Percentiles rank a stretch among this genome's conserved stretches.
Conservation (phyloP, 2,329 filamentous ascomycete species). For the Coniochaeta ligniaria region DNA sequence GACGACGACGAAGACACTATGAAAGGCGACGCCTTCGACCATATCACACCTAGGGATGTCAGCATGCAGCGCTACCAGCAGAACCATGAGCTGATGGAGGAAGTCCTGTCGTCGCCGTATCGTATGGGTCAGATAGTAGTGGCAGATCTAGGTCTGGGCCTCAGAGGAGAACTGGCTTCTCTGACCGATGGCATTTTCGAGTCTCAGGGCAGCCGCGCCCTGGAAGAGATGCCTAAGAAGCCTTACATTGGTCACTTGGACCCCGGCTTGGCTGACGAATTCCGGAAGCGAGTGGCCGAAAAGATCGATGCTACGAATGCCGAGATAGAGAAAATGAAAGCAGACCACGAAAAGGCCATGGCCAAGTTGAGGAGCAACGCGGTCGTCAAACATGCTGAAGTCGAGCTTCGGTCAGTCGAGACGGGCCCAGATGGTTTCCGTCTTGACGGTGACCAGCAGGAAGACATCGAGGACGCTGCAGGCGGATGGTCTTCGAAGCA, state of each 20-base stretch:
- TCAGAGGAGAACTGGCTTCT: slow-evolving; percentile 72
- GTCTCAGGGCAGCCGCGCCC: slow-evolving; percentile 43
- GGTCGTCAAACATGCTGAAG: slow-evolving; percentile 65
- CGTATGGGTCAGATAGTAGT: slow-evolving; percentile 78
- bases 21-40: slow-evolving; percentile 82
- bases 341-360: slow-evolving; percentile 68
- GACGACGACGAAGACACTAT: slow-evolving; percentile 90
- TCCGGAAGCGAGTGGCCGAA: slow-evolving; percentile 68
- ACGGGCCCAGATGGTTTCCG: slow-evolving; percentile 40
- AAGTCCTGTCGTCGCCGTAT: slow-evolving; percentile 88
- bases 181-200: slow-evolving; percentile 85
- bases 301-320: slow-evolving; percentile 66
- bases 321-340: slow-evolving; percentile 81
- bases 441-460: slow-evolving; percentile 53
- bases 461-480: slow-evolving; percentile 41
- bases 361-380: slow-evolving; percentile 66
- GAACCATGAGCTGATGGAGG: slow-evolving; percentile 99
- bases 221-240: slow-evolving; percentile 40
- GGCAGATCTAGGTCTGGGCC: slow-evolving; percentile 77
- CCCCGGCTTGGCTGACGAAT: slow-evolving; percentile 72
- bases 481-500: slow-evolving; percentile 27
- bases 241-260: slow-evolving; percentile 63
- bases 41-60: slow-evolving; percentile 82
- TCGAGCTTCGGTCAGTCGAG: slow-evolving; percentile 60
- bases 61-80: slow-evolving; percentile 82